A percentile compares a stretch with the other conserved stretches of the same genome.
These are phyloP conservation scores for Ceratobasidium sp. DNA, from an alignment of 1,284 basidiomycete genomes.

Conservation along the genomic window DNA sequence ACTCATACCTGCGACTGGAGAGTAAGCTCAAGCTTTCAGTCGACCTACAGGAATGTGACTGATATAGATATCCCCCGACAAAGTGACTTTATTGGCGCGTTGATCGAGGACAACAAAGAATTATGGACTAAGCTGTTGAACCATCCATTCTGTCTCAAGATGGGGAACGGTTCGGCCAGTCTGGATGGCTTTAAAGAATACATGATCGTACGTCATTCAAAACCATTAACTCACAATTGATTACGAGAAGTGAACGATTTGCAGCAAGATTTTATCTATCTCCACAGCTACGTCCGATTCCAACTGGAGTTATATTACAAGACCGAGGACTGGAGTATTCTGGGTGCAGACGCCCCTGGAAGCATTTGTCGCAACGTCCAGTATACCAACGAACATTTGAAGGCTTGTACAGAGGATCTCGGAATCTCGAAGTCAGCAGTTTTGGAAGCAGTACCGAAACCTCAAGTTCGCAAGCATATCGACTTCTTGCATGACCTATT, in stretches of 20 bases:
- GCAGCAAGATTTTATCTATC: conserved; percentile 5
- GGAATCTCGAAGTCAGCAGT: neutral
- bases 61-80: no score
- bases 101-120: neutral
- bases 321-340: neutral
- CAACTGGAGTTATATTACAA: neutral
- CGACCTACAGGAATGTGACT: no score
- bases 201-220: neutral
- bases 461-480: neutral
- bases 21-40: no score
- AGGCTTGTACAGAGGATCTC: neutral
- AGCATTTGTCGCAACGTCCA: neutral
- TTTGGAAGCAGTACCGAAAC: neutral
- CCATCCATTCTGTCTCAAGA: neutral
- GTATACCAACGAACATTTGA: neutral
- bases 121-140: neutral
- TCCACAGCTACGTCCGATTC: neutral
- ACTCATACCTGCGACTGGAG: no score
- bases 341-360: neutral
- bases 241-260: neutral
- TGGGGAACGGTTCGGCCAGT: neutral
- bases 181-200: neutral
- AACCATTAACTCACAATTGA: no score
- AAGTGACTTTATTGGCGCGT: neutral
- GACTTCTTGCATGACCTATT: neutral